Evolutionary conservation across 768 basidiomycete genomes (phyloP).

Genomic region (Harrya chromipes): DNA sequence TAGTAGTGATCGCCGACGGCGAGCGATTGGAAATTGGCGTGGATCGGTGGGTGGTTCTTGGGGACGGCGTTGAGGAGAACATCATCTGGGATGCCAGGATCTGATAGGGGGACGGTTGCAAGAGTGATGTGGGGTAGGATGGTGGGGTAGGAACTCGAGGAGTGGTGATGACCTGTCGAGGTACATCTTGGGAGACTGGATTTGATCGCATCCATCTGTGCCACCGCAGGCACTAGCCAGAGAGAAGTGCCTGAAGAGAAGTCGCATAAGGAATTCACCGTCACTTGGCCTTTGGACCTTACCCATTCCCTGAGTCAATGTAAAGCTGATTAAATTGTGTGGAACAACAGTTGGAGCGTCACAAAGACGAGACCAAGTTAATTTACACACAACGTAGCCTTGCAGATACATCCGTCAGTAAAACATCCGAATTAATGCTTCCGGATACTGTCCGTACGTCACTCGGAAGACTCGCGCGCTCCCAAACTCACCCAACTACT

Average conservation of each 20-base stretch:
- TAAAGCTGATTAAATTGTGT: too few relatives aligned
- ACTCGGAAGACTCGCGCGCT: slow-evolving; percentile 21
- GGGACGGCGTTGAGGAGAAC: slow-evolving; percentile 42
- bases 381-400: slow-evolving; percentile 9
- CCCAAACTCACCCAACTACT: slow-evolving; percentile 72
- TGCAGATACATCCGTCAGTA: background rate
- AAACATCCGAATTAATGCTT: background rate
- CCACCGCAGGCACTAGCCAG: slow-evolving; percentile 65
- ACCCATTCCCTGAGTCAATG: slow-evolving; percentile 18
- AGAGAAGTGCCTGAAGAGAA: slow-evolving; percentile 49
- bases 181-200: slow-evolving; percentile 44
- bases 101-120: slow-evolving; percentile 36
- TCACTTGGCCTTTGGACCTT: slow-evolving; percentile 1
- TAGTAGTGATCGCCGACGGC: slow-evolving; percentile 62
- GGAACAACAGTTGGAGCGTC: background rate
- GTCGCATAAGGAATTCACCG: background rate
- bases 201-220: slow-evolving; percentile 42
- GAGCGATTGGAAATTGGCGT: slow-evolving; percentile 50
- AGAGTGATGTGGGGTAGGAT: slow-evolving; percentile 76
- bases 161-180: slow-evolving; percentile 14
- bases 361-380: background rate
- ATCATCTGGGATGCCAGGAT: background rate
- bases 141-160: slow-evolving; percentile 49
- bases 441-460: background rate
- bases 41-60: slow-evolving; percentile 31